A percentile compares a stretch with the other conserved stretches of the same genome.
Evolutionary conservation across 2,329 filamentous ascomycete genomes (phyloP).

Genomic region (Colletotrichum neosansevieriae): DNA sequence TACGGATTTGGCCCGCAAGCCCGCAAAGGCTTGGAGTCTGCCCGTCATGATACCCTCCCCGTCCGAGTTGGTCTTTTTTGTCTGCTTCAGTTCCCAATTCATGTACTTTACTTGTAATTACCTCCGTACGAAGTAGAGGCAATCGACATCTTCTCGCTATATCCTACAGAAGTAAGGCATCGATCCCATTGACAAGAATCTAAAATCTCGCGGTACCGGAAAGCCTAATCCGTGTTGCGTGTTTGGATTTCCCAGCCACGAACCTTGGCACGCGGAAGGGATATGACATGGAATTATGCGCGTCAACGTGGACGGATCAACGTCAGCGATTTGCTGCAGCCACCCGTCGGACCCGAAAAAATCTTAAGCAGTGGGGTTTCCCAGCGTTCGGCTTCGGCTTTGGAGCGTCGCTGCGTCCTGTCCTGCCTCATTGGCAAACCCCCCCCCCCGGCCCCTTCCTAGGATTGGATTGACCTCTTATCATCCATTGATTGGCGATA

Average conservation of each 20-base stretch:
- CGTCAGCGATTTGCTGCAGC: conserved; percentile 33
- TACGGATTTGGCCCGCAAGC: conserved; percentile 17
- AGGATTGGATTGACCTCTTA: not conserved
- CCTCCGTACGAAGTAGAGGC: not conserved
- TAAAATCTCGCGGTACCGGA: not conserved
- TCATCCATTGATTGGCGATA: conserved; percentile 17
- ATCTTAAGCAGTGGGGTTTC: conserved; percentile 20
- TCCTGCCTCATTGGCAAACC: too few relatives aligned
- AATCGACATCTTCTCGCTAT: conserved; percentile 1
- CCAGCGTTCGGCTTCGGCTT: conserved; percentile 2
- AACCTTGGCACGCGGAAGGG: conserved; percentile 24
- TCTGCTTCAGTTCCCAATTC: not conserved
- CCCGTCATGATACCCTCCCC: conserved; percentile 37
- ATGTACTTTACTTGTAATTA: conserved; percentile 21
- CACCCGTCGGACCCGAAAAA: conserved; percentile 33
- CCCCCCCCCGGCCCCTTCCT: too few relatives aligned
- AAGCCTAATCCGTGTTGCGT: not conserved
- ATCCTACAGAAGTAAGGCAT: too few relatives aligned
- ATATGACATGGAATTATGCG: conserved; percentile 12
- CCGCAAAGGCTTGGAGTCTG: conserved; percentile 9
- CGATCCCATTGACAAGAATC: too few relatives aligned
- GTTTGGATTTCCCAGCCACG: not conserved
- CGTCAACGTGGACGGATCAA: conserved; percentile 32
- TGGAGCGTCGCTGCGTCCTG: not conserved
- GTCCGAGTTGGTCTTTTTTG: conserved; percentile 20